Conservation (phyloP, 2,329 filamentous ascomycete genomes). For the Chrysosporium keratinophilum region DNA sequence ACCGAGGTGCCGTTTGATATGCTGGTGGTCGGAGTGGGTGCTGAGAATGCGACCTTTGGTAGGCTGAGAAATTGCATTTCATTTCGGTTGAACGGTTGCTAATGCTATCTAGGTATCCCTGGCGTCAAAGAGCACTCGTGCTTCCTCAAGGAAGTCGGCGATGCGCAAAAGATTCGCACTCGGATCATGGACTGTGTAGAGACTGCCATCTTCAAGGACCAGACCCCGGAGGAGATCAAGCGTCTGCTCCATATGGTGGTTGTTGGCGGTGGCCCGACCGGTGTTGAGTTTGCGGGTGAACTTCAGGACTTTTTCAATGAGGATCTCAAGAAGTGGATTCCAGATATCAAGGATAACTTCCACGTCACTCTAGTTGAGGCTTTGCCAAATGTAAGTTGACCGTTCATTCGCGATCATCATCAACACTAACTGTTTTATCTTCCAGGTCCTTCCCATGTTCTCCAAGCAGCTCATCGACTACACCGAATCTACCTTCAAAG, state of each 20-base stretch:
- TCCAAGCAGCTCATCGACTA: conserved; percentile 99
- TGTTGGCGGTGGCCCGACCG: conserved; percentile 84
- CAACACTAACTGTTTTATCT: conserved; percentile 11
- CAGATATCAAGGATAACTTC: conserved; percentile 89
- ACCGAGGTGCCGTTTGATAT: conserved; percentile 96
- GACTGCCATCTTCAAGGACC: conserved; percentile 96
- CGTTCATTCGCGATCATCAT: no score
- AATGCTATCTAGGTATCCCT: conserved; percentile 53
- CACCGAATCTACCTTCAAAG: conserved; percentile 97
- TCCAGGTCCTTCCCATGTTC: conserved; percentile 82
- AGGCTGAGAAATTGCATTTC: conserved; percentile 19
- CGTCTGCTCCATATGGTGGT: conserved; percentile 97
- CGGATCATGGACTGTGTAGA: conserved; percentile 99
- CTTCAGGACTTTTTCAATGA: conserved; percentile 98
- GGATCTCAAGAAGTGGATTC: conserved; percentile 95
- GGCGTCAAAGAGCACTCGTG: conserved; percentile 91
- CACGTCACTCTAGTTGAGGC: conserved; percentile 96
- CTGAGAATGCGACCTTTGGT: conserved; percentile 97
- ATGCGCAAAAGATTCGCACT: conserved; percentile 92
- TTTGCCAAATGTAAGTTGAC: conserved; percentile 72
- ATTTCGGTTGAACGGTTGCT: background rate
- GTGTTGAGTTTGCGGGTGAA: conserved; percentile 97
- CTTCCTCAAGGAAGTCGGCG: conserved; percentile 96
- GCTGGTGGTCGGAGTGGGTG: conserved; percentile 93
- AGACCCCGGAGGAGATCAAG: conserved; percentile 75